A percentile compares a stretch with the other conserved stretches of the same genome.
Conservation (phyloP, 2,329 filamentous ascomycete genomes). For the Rhynchosporium secalis region DNA sequence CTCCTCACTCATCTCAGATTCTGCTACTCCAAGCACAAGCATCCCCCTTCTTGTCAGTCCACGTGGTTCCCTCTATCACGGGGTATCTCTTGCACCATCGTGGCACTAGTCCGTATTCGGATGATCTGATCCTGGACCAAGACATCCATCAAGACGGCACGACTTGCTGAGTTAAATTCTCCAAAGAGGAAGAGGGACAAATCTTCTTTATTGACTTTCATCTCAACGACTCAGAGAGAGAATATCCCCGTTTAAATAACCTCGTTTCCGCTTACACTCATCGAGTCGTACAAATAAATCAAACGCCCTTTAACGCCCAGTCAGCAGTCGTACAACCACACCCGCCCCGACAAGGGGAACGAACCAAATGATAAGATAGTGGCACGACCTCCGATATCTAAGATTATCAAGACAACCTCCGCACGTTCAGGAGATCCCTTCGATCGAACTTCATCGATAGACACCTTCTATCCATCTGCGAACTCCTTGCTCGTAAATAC, state of each 20-base stretch:
- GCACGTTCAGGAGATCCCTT: neutral
- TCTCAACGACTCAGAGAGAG: too few species aligned
- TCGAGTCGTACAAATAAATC: neutral
- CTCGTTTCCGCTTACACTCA: neutral
- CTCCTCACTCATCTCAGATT: too few species aligned
- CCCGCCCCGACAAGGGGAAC: slow-evolving; percentile 9
- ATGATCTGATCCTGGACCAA: neutral
- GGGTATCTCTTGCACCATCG: neutral
- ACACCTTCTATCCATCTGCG: neutral
- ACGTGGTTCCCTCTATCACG: neutral
- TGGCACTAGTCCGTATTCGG: neutral
- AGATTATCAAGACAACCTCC: neutral
- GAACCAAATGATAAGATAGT: slow-evolving; percentile 9
- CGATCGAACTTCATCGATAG: neutral
- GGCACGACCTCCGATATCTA: slow-evolving; percentile 7
- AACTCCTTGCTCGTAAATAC: neutral
- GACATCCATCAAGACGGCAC: neutral
- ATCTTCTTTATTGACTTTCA: neutral
- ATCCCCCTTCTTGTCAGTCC: neutral
- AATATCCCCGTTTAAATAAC: too few species aligned
- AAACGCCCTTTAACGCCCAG: slow-evolving; percentile 6
- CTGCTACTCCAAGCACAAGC: neutral
- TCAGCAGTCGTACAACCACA: slow-evolving; percentile 3
- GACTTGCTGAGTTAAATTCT: neutral
- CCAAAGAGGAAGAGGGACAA: neutral